Evolutionary conservation across 169 alveolate genomes (phyloP).

Genomic region (Perkinsus chesapeaki): DNA sequence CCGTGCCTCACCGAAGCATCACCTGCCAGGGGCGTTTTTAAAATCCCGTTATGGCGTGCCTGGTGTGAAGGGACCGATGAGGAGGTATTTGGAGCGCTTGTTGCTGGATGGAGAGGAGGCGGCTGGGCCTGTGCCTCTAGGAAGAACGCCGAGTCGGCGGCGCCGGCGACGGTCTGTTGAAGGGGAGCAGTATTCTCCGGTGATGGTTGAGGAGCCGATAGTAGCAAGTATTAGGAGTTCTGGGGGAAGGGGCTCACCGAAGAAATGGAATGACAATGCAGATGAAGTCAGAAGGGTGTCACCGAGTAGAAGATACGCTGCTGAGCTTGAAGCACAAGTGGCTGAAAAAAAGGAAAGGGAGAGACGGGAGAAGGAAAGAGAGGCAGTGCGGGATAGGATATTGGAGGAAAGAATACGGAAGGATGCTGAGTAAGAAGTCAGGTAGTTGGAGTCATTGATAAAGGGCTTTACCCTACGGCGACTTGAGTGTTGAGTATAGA

Average conservation of each 20-base stretch:
- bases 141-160: neutral
- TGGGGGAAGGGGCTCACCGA: neutral
- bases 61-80: neutral
- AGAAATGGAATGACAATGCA: neutral
- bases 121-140: neutral
- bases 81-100: neutral
- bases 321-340: neutral
- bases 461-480: too few species aligned
- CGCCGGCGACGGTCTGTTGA: too few species aligned
- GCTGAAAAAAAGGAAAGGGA: neutral
- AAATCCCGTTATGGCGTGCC: neutral
- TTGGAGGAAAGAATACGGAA: neutral
- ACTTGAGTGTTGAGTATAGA: too few species aligned
- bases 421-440: neutral
- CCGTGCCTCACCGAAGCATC: too few species aligned
- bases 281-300: neutral
- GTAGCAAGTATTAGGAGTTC: too few species aligned
- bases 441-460: too few species aligned
- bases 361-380: neutral
- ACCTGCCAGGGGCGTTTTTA: neutral
- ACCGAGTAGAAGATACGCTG: neutral
- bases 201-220: too few species aligned
- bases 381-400: neutral
- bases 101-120: neutral
- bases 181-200: too few species aligned